Evolutionary conservation across 352 stramenopile genomes (phyloP), one percentile per base, ranked within the genome.

Genomic region (Phytophthora syringae): DNA sequence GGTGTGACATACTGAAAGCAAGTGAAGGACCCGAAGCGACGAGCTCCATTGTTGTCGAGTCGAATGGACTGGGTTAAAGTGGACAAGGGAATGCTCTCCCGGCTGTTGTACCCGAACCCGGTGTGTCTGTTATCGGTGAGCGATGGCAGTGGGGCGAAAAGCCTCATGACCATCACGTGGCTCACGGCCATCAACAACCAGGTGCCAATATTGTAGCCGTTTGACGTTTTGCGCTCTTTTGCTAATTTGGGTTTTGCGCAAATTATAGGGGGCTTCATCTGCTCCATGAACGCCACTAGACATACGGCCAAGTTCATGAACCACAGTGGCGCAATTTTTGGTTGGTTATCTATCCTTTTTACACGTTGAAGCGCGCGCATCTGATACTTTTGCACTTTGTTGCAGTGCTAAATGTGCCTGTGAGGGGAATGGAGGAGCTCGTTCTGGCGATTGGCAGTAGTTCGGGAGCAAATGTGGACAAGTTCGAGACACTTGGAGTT

Each of bases 141-240:
- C 24, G 67, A 70, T 27, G 53, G 32, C 2, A 62, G 77, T 45
- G 67, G 60, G 13, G 9, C 39, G 21, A 72, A 65, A 44, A 89
- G 64, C 24, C 76, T 93, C 65, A 96, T 96, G 88, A 89, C 86
- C 22, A 89, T 96, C 60, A 93, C 86, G 21, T 96, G 88, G 88
- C 77, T 94, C 45, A 94, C 88, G n/a, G 72, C 84, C 18, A 88
- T 94, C 56, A 94, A 94, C 77, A 96, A 96, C 72, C 76, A 93
- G 67, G 85, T 92, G 18, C 25, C 18, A 32, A 45, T 67, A 22
- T 4, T 13, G 16, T 43, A 43, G 36, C 36, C 36, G 20, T 43
- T 28, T 60, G 27, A 16, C 24, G 5, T 21, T 40, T 60, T 21
- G 27, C 27, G 27, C 27, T n/a, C n/a, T n/a, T n/a, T n/a, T n/a